A percentile compares a stretch with the other conserved stretches of the same genome.
phyloP scores from a whole-genome alignment of 352 stramenopile species.

The Phytophthora meadii region DNA sequence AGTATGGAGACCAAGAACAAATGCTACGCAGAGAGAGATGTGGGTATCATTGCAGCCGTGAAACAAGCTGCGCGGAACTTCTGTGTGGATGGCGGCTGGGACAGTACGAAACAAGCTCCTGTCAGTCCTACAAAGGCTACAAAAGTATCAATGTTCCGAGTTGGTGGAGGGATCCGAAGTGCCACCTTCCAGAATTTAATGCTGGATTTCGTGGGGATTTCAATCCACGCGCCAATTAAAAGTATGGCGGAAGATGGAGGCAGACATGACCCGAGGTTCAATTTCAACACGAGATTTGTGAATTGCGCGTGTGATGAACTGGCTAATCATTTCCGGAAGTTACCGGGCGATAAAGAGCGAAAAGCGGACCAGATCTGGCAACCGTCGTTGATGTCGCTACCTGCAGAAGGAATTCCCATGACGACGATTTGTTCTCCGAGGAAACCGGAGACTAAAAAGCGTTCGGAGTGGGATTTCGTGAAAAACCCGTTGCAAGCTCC shows the following conservation, averaged over 20 bases:
- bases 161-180: constrained; percentile 33
- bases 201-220: constrained; percentile 49
- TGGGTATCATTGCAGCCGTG: constrained; percentile 39
- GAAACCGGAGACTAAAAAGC: constrained; percentile 4
- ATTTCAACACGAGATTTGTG: constrained; percentile 31
- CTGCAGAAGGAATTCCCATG: constrained; percentile 12
- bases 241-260: constrained; percentile 38
- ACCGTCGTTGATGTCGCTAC: constrained; percentile 9
- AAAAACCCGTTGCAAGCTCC: constrained; percentile 29
- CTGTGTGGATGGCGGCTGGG: constrained; percentile 28
- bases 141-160: constrained; percentile 42
- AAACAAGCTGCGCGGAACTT: constrained; percentile 29
- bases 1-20: constrained; percentile 25
- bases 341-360: constrained; percentile 32
- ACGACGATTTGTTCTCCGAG: constrained; percentile 25
- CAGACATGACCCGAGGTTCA: constrained; percentile 42
- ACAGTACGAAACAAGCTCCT: constrained; percentile 11
- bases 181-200: constrained; percentile 54
- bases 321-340: constrained; percentile 32
- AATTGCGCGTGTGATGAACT: constrained; percentile 43
- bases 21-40: constrained; percentile 46
- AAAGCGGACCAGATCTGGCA: constrained; percentile 42
- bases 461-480: constrained; percentile 45
- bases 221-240: constrained; percentile 39
- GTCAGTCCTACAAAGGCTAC: constrained; percentile 30